A percentile compares a stretch with the other conserved stretches of the same genome.
phyloP scores from a whole-genome alignment of 225 moss, liverwort and hornwort species.

The Pseudisothecium myosuroides region DNA sequence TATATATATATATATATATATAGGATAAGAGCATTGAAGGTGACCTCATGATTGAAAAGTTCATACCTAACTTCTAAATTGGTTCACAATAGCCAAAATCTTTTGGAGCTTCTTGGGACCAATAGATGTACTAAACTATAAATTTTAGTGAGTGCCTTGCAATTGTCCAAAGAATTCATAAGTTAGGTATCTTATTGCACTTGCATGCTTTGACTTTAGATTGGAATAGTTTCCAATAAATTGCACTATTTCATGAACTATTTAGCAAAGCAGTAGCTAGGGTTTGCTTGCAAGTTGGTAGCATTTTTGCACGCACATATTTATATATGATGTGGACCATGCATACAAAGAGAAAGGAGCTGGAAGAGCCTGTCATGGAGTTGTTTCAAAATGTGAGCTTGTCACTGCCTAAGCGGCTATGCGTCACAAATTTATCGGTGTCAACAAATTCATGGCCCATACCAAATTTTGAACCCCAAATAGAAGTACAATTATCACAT shows the following conservation, averaged over 20 bases:
- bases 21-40: background rate
- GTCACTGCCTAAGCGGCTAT: constrained; percentile 30
- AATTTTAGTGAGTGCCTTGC: background rate
- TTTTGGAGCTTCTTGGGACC: background rate
- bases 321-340: constrained; percentile 19
- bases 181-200: background rate
- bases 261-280: background rate
- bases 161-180: background rate
- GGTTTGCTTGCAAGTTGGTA: fast-evolving
- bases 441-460: background rate
- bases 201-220: fast-evolving
- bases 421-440: constrained; percentile 3
- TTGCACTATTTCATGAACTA: background rate
- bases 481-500: background rate
- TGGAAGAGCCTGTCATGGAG: constrained; percentile 27
- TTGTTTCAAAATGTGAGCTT: constrained; percentile 53
- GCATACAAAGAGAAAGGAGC: constrained; percentile 50
- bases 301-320: fast-evolving
- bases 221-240: background rate
- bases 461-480: constrained; percentile 6
- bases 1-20: too few species aligned
- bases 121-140: background rate
- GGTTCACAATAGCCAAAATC: background rate
- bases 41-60: background rate
- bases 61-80: background rate